Evolutionary conservation across 1,284 basidiomycete genomes (phyloP), one percentile per base, ranked within the genome.

Genomic region (Anthracocystis setariae): DNA sequence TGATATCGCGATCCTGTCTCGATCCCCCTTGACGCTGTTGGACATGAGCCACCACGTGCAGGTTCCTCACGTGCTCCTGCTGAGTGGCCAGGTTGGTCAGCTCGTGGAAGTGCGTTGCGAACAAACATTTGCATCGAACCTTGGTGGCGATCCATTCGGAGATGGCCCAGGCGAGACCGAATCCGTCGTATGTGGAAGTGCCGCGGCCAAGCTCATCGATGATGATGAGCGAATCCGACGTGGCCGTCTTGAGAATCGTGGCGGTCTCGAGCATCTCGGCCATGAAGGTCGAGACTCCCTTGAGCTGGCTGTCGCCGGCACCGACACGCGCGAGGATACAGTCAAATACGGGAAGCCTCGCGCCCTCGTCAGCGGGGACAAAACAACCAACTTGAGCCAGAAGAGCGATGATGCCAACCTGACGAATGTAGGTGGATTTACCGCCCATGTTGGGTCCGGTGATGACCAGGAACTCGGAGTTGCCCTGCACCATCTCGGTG

Each of bases 211-310:
- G 88, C 84, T 99, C 96, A 83, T 99, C 96, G 56, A 99, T 98
- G 81, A 99, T 96, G 73, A 99, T 92, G 40, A 99, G 85, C 1
- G 94, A 97, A 84, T 98, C 90, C 72, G 89, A 89, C 0, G 93
- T 92, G 2, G 96, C 94, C 35, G 92, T 81, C 78, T 91, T 88
- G 45, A 98, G 87, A 77, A 99, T 98, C 0, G 93, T 94, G 0
- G 96, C 94, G 0, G 94, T 98, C 84, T 95, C 93, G 12, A 95
- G 86, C 96, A 98, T 99, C 85, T 99, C 96, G 3, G 94, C 94
- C 95, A 98, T 98, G 83, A 98, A 99, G 0, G 96, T 99, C 27
- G 93, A 96, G 3, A 98, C 92, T 17, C 95, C 96, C 84, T 98
- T 98, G 42, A 98, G 86, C 83, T 98, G 94, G 83, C 92, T 94